A percentile compares a stretch with the other conserved stretches of the same genome.
Evolutionary conservation across 2,329 filamentous ascomycete species (phyloP).

Genomic region (Knufia petricola): DNA sequence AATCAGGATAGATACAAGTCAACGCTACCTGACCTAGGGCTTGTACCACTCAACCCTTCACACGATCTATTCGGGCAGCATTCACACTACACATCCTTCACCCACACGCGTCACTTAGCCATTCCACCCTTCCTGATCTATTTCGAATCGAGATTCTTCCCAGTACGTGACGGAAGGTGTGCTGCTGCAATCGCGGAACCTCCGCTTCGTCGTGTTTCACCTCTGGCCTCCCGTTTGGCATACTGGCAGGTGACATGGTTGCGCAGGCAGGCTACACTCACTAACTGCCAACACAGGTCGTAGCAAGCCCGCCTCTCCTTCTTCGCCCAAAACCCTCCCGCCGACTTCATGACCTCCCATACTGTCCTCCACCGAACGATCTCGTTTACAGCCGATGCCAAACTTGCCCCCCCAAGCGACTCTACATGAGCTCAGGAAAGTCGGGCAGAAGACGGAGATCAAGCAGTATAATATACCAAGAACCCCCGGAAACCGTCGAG

Average conservation of each 20-base stretch:
- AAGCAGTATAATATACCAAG: conserved; percentile 96
- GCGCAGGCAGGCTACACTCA: neutral
- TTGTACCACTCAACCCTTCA: neutral
- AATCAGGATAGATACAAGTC: too few species aligned
- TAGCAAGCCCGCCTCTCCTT: neutral
- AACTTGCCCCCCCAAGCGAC: conserved; percentile 53
- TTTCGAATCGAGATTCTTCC: neutral
- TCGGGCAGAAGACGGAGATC: conserved; percentile 78
- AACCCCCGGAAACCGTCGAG: conserved; percentile 91
- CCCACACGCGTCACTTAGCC: too few species aligned
- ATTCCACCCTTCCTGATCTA: too few species aligned
- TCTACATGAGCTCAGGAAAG: conserved; percentile 51
- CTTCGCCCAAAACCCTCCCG: neutral
- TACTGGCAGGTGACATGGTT: neutral
- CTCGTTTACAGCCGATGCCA: conserved; percentile 78
- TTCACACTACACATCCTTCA: too few species aligned
- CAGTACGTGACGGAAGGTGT: neutral
- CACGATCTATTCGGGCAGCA: neutral
- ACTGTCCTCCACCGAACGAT: conserved; percentile 81
- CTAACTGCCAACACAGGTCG: neutral
- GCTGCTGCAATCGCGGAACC: neutral
- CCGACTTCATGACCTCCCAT: conserved; percentile 31
- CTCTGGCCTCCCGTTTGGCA: neutral
- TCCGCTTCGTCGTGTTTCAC: neutral
- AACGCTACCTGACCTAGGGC: neutral